These are phyloP conservation scores for Tuber borchii DNA, from an alignment of 495 filamentous ascomycete genomes.

Conservation along the genomic window DNA sequence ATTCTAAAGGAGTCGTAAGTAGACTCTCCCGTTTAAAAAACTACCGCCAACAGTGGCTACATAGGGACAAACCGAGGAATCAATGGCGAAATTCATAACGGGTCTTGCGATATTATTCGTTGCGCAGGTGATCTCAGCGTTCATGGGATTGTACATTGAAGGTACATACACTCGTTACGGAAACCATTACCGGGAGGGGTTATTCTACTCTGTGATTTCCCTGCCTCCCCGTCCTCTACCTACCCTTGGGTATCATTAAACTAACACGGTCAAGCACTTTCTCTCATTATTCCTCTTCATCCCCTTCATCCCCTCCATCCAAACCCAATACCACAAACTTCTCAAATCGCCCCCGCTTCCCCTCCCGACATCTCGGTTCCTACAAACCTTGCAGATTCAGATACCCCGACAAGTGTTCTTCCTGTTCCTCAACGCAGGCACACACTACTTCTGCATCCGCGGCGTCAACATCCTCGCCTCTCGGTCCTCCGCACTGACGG, in stretches of 20 bases:
- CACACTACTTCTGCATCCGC: constrained; percentile 89
- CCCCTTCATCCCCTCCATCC: constrained; percentile 52
- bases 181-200: constrained; percentile 87
- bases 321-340: constrained; percentile 46
- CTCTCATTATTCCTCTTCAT: constrained; percentile 48
- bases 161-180: constrained; percentile 78
- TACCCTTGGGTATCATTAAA: constrained; percentile 40
- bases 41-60: background rate
- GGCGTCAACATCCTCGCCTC: constrained; percentile 88
- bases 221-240: constrained; percentile 61
- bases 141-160: constrained; percentile 93
- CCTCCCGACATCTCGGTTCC: constrained; percentile 18
- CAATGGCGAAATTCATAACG: constrained; percentile 51
- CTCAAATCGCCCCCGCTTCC: constrained; percentile 31
- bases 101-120: constrained; percentile 79
- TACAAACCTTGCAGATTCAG: constrained; percentile 41
- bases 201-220: constrained; percentile 76
- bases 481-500: constrained; percentile 79
- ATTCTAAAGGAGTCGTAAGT: constrained; percentile 71
- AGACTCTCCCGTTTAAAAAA: constrained; percentile 8
- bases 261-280: constrained; percentile 24
- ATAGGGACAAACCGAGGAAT: constrained; percentile 40
- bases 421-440: constrained; percentile 72
- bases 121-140: constrained; percentile 82
- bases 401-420: constrained; percentile 68